phyloP scores from a whole-genome alignment of 2,329 filamentous ascomycete species.

The Claviceps digitariae region DNA sequence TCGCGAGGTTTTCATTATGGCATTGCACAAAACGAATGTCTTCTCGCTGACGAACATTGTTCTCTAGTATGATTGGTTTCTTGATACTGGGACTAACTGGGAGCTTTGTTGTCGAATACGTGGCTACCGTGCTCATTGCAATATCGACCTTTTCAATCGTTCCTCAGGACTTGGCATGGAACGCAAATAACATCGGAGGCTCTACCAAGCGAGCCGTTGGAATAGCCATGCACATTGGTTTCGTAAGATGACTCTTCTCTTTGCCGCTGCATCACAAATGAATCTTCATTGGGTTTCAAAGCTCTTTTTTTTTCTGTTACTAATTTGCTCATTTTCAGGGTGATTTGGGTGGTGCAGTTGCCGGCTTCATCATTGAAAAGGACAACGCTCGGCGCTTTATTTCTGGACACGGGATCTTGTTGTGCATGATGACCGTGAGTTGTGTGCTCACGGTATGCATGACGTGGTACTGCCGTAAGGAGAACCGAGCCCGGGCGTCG shows the following conservation, averaged over 20 bases:
- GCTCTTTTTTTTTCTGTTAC: neutral
- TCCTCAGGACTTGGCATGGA: slow-evolving; percentile 43
- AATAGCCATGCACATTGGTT: slow-evolving; percentile 41
- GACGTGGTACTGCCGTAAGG: slow-evolving; percentile 41
- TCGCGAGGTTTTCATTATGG: neutral
- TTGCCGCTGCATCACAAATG: too few relatives aligned
- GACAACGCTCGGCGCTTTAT: slow-evolving; percentile 40
- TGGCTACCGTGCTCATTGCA: slow-evolving; percentile 30
- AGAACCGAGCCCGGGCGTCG: slow-evolving; percentile 37
- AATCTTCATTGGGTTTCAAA: too few relatives aligned
- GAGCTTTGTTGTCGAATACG: slow-evolving; percentile 30
- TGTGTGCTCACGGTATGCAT: slow-evolving; percentile 37
- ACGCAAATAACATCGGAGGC: slow-evolving; percentile 44
- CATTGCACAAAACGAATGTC: neutral
- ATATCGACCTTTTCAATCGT: slow-evolving; percentile 37
- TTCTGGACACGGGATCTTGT: slow-evolving; percentile 44
- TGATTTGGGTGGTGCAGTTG: slow-evolving; percentile 23
- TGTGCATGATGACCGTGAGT: slow-evolving; percentile 41
- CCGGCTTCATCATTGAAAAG: slow-evolving; percentile 21
- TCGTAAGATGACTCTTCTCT: slow-evolving; percentile 11
- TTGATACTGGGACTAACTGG: slow-evolving; percentile 18
- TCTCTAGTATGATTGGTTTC: slow-evolving; percentile 18
- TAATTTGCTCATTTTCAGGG: slow-evolving; percentile 13
- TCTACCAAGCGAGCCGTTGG: slow-evolving; percentile 40
- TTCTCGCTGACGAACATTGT: neutral